Percentiles rank a stretch among this genome's conserved stretches.
These are phyloP conservation scores for Aspergillus tubingensis DNA, from an alignment of 2,329 filamentous ascomycete species.

Conservation along the genomic window DNA sequence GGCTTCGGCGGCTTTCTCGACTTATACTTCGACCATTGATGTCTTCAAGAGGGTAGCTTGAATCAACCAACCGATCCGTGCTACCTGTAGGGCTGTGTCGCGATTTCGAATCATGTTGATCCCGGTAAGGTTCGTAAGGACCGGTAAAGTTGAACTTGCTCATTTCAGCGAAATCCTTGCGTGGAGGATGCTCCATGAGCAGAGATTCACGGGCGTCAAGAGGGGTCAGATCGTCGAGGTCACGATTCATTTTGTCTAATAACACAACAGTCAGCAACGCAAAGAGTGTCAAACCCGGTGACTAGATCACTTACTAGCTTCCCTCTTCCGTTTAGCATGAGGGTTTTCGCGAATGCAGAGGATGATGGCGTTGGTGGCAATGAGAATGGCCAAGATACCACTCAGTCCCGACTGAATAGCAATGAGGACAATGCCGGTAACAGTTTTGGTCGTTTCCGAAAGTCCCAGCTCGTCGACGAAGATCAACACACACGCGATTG, in stretches of 20 bases:
- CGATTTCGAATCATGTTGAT: constrained; percentile 27
- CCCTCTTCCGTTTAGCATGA: constrained; percentile 83
- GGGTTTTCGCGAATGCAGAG: constrained; percentile 84
- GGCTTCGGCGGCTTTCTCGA: constrained; percentile 26
- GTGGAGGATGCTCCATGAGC: constrained; percentile 64
- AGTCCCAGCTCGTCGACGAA: constrained; percentile 94
- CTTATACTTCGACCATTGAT: constrained; percentile 30
- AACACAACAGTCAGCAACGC: background rate
- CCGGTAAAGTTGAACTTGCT: constrained; percentile 45
- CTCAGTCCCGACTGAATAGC: constrained; percentile 86
- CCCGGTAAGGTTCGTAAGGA: constrained; percentile 45
- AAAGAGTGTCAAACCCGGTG: background rate
- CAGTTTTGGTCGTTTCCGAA: constrained; percentile 86
- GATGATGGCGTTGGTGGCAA: constrained; percentile 84
- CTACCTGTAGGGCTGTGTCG: constrained; percentile 34
- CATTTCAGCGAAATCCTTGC: constrained; percentile 37
- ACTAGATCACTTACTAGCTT: constrained; percentile 68
- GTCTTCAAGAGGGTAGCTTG: constrained; percentile 29
- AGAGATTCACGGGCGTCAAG: constrained; percentile 72
- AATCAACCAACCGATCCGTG: constrained; percentile 37
- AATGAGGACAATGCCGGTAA: constrained; percentile 90
- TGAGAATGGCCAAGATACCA: constrained; percentile 79
- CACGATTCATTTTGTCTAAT: constrained; percentile 72
- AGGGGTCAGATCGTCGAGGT: constrained; percentile 80
- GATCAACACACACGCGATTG: constrained; percentile 82